Base-by-base conservation (phyloP, 176 grass and related monocot genomes). In the Oryza glumipatula region DNA sequence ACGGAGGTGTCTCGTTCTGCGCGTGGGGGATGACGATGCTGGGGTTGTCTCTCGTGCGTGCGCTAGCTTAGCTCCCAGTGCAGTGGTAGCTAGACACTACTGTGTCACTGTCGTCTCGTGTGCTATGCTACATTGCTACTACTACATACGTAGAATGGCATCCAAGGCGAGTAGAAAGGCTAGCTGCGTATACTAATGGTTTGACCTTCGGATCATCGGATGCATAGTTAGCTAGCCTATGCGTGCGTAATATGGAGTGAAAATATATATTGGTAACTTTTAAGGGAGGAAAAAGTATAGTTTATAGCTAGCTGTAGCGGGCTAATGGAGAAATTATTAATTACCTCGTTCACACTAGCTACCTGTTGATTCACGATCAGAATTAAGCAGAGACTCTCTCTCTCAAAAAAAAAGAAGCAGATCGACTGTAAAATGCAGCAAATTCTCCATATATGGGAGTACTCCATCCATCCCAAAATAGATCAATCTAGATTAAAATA, bases 1-100 rank as follows among this genome's bases (percentile, higher is more conserved):
- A 80, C 77, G 54, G 54, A 58, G 54, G 21, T 56, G 83, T 80
- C 83, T 92, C 80, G 91, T 78, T 67, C 30, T 19, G 72, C 80
- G 81, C 74, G 65, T 48, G 35, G 43, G 17, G 73, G 81, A 80
- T 74, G 56, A 61, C 56, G 56, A 61, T 22, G 19, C 56, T 21
- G 5, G 26, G 26, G 9, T 17, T 7, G 54, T 26, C 26, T 52
- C 54, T 58, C 54, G 54, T 58, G 54, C 54, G 35, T 36, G 35
- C 35, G 49, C 15, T 52, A 52, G 49, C 49, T 39, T 35, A 35
- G 33, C 33, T 35, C 33, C 36, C 36, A 6, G 36, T 38, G 36
- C 36, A 38, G 36, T 38, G 36, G 36, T 51, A 16, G 49, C 15
- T 52, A 52, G 49, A 14, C 7, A 39, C 35, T 52, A 52, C 49